A percentile compares a stretch with the other conserved stretches of the same genome.
Evolutionary conservation across 306 rosid genomes (phyloP).

Genomic region (Rubus idaeus): DNA sequence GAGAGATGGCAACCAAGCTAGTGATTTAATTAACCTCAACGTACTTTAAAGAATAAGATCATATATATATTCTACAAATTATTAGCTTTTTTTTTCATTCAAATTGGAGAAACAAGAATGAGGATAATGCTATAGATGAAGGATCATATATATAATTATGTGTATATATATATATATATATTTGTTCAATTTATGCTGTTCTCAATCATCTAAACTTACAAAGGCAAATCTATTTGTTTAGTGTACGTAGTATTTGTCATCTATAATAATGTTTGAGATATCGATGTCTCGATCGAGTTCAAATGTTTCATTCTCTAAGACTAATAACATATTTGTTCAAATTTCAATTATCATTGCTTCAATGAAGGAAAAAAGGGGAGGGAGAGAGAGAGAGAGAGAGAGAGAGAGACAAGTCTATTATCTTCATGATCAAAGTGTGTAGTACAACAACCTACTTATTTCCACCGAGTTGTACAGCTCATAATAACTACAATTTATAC

Average conservation of each 20-base stretch:
- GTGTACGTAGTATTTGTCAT: too few species aligned
- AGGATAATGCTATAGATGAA: background rate
- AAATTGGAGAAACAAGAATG: background rate
- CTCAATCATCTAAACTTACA: background rate
- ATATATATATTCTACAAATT: background rate
- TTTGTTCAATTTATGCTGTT: background rate
- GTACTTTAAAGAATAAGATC: slow-evolving; percentile 1
- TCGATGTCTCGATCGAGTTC: background rate
- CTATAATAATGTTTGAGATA: background rate
- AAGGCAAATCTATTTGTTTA: background rate
- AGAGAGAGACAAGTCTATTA: background rate
- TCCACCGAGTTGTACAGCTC: slow-evolving; percentile 36
- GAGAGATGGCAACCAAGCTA: slow-evolving; percentile 31
- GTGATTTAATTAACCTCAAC: slow-evolving; percentile 29
- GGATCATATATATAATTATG: background rate
- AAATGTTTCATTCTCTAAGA: background rate
- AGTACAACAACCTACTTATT: slow-evolving; percentile 20
- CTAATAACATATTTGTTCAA: too few species aligned
- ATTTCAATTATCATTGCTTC: background rate
- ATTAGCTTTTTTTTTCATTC: background rate
- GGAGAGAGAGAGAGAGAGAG: slow-evolving; percentile 1
- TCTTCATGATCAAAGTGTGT: slow-evolving; percentile 20
- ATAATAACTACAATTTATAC: slow-evolving; percentile 10
- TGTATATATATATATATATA: too few species aligned
- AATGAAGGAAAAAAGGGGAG: background rate